phyloP scores from a whole-genome alignment of 306 rosid species.

The Trifolium repens region DNA sequence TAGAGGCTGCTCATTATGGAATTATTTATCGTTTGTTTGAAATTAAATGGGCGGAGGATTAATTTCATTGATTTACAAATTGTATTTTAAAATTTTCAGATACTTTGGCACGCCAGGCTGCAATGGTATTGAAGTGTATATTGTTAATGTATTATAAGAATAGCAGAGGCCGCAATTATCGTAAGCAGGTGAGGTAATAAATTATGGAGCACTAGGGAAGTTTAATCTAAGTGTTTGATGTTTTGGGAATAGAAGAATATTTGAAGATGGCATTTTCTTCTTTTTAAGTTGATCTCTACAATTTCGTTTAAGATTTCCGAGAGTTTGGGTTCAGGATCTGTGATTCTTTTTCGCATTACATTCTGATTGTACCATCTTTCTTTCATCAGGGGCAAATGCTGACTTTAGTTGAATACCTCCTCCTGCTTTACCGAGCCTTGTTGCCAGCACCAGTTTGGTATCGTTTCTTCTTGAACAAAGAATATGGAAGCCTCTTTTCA shows the following conservation, averaged over 20 bases:
- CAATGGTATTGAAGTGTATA: conserved; percentile 80
- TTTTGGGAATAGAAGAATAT: conserved; percentile 27
- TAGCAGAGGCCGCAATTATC: conserved; percentile 87
- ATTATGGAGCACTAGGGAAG: conserved; percentile 26
- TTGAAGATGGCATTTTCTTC: conserved; percentile 27
- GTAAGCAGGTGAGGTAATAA: conserved; percentile 80
- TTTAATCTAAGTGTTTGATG: conserved; percentile 4
- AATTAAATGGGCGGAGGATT: conserved; percentile 4
- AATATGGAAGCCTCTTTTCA: conserved; percentile 95
- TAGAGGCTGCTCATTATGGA: conserved; percentile 9
- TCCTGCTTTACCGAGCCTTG: conserved; percentile 90
- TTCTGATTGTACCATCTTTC: conserved; percentile 44
- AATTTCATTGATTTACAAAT: conserved; percentile 29
- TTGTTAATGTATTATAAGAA: conserved; percentile 88
- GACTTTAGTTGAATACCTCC: conserved; percentile 84
- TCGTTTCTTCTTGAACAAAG: conserved; percentile 98
- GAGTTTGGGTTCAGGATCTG: conserved; percentile 34
- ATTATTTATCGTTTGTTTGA: conserved; percentile 28
- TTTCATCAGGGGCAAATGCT: conserved; percentile 89
- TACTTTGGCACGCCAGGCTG: conserved; percentile 92
- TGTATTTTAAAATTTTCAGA: conserved; percentile 61
- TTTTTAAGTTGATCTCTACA: background rate
- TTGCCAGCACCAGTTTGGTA: conserved; percentile 98
- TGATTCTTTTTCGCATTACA: background rate
- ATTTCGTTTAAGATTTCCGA: background rate